Conservation (phyloP, 2,329 filamentous ascomycete species). For the Curvularia lunata region DNA sequence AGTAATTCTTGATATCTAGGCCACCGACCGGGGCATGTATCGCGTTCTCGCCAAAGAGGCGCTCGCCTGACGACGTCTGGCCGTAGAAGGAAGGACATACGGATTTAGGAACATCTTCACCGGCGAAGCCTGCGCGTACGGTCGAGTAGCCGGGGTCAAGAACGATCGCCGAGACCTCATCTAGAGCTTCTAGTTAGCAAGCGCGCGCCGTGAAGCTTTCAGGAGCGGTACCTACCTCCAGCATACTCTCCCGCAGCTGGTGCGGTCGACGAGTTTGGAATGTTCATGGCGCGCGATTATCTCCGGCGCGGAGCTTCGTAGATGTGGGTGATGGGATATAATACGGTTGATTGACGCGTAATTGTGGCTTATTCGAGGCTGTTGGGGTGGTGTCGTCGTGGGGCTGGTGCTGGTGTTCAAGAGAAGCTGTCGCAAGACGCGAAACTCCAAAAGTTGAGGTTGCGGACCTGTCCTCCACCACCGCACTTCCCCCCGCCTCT, state of each 20-base stretch:
- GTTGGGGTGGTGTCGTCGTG: constrained; percentile 19
- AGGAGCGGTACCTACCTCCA: constrained; percentile 45
- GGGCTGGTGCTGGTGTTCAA: constrained; percentile 34
- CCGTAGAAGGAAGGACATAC: constrained; percentile 92
- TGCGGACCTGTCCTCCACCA: constrained; percentile 23
- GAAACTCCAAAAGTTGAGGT: constrained; percentile 36
- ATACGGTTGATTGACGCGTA: constrained; percentile 37
- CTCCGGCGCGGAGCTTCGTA: constrained; percentile 17
- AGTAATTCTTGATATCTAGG: constrained; percentile 89
- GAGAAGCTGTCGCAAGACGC: constrained; percentile 38
- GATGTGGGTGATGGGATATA: not conserved
- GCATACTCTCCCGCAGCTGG: constrained; percentile 55
- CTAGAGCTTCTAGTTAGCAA: constrained; percentile 56
- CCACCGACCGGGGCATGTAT: constrained; percentile 77
- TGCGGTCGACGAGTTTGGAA: constrained; percentile 46
- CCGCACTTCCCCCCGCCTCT: constrained; percentile 25
- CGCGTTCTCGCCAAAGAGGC: constrained; percentile 87
- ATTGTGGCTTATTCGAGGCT: constrained; percentile 4
- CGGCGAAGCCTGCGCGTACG: constrained; percentile 93
- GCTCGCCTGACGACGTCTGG: constrained; percentile 56
- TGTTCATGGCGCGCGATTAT: constrained; percentile 42
- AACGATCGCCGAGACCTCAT: constrained; percentile 96
- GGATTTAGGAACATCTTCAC: constrained; percentile 95
- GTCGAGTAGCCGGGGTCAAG: constrained; percentile 93
- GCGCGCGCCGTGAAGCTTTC: constrained; percentile 9